These are phyloP conservation scores for Oryza punctata DNA, from an alignment of 176 grass and related monocot genomes.

Conservation along the genomic window DNA sequence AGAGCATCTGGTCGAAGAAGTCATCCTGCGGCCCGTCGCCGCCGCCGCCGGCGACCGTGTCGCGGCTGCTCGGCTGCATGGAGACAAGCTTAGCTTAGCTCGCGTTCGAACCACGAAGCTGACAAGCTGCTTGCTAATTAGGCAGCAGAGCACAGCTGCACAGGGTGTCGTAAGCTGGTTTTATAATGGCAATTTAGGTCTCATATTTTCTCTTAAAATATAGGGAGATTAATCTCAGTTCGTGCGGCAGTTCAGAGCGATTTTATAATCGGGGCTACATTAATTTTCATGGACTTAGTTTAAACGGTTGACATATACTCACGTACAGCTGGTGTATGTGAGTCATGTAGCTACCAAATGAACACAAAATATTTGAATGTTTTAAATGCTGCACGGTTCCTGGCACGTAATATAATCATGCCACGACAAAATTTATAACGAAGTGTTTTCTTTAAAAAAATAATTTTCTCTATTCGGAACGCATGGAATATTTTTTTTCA, in stretches of 20 bases:
- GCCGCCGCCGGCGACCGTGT: constrained; percentile 37
- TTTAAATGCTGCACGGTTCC: too few relatives aligned
- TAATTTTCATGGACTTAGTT: background rate
- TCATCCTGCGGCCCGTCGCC: constrained; percentile 59
- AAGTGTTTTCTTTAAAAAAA: background rate
- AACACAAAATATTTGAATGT: too few relatives aligned
- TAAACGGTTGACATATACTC: background rate
- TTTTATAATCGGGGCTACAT: background rate
- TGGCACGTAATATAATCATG: too few relatives aligned
- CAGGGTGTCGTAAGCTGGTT: background rate
- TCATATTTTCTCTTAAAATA: background rate
- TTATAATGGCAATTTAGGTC: constrained; percentile 37
- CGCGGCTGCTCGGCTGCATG: constrained; percentile 40
- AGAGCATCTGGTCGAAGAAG: constrained; percentile 98
- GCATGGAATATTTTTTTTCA: too few relatives aligned
- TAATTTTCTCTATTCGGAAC: too few relatives aligned
- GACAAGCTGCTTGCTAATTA: background rate
- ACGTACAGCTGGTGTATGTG: background rate
- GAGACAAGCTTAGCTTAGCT: too few relatives aligned
- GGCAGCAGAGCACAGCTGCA: background rate
- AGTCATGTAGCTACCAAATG: too few relatives aligned
- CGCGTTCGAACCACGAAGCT: background rate
- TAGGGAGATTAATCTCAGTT: background rate
- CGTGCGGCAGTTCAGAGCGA: background rate
- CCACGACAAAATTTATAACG: too few relatives aligned